Percentiles rank a stretch among this genome's conserved stretches.
Evolutionary conservation across 257 asterid genomes (phyloP).

Genomic region (Salvia miltiorrhiza): DNA sequence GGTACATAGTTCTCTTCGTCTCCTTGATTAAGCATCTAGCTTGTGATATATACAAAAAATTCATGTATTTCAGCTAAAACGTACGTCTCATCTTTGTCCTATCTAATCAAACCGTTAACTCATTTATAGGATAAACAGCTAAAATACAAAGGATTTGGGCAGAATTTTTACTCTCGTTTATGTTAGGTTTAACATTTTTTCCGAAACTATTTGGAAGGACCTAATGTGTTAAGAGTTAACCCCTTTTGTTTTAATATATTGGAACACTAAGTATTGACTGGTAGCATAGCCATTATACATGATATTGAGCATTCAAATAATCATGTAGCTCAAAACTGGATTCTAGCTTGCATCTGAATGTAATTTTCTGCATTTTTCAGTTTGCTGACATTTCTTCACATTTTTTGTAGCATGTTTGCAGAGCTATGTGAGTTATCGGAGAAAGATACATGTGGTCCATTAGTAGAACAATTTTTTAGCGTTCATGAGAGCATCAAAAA

Average conservation of each 20-base stretch:
- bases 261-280: not conserved
- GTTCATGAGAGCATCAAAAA: conserved; percentile 51
- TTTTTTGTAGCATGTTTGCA: conserved; percentile 52
- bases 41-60: not conserved
- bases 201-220: not conserved
- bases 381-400: conserved; percentile 8
- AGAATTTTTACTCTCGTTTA: not conserved
- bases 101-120: not conserved
- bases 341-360: not conserved
- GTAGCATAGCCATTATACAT: not conserved
- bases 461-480: conserved; percentile 63
- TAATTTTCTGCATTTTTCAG: not conserved
- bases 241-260: not conserved
- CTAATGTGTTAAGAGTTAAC: not conserved
- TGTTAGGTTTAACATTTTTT: not conserved
- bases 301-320: not conserved
- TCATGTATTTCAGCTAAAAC: not conserved
- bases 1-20: conserved; percentile 34
- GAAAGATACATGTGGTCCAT: conserved; percentile 45
- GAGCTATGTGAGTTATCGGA: conserved; percentile 56
- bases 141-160: not conserved
- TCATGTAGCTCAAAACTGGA: not conserved
- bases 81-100: not conserved
- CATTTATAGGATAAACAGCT: not conserved
- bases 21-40: not conserved